phyloP scores from a whole-genome alignment of 352 stramenopile genomes.

The Phytophthora pini region DNA sequence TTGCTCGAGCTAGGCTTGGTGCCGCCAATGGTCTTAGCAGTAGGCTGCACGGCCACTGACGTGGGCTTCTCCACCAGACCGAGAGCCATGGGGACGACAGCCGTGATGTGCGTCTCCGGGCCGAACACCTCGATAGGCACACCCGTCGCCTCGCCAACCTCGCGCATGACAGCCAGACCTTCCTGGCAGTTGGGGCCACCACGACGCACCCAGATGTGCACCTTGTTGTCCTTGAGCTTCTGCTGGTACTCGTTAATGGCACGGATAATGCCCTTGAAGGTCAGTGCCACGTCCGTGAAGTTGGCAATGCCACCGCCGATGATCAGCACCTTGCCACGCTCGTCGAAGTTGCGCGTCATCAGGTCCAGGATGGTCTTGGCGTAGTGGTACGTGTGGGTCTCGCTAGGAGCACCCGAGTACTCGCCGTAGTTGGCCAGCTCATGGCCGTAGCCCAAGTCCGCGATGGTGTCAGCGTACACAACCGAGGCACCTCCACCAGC shows the following conservation, averaged over 20 bases:
- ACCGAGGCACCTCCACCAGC: constrained; percentile 95
- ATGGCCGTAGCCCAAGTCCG: constrained; percentile 92
- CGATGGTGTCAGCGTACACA: constrained; percentile 98
- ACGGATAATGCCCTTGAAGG: constrained; percentile 97
- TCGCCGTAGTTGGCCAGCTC: constrained; percentile 98
- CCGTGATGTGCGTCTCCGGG: constrained; percentile 96
- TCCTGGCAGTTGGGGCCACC: constrained; percentile 98
- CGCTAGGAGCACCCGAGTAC: constrained; percentile 96
- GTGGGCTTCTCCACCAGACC: constrained; percentile 82
- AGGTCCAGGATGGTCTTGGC: constrained; percentile 96
- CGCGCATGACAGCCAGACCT: constrained; percentile 93
- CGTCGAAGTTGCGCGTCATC: constrained; percentile 94
- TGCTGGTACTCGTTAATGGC: constrained; percentile 93
- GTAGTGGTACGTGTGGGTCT: constrained; percentile 98
- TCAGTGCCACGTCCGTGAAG: constrained; percentile 98
- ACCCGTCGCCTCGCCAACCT: constrained; percentile 87
- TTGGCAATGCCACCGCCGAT: constrained; percentile 98
- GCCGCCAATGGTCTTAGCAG: constrained; percentile 28
- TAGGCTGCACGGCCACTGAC: constrained; percentile 18
- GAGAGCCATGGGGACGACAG: constrained; percentile 94
- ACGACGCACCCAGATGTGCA: constrained; percentile 96
- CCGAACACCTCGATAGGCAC: constrained; percentile 96
- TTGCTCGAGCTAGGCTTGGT: constrained; percentile 34
- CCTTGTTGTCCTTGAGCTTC: constrained; percentile 90
- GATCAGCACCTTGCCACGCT: constrained; percentile 95